Percentiles rank a stretch among this genome's conserved stretches.
Evolutionary conservation across 1,284 basidiomycete genomes (phyloP).

Genomic region (Exobasidium cylindrosporum): DNA sequence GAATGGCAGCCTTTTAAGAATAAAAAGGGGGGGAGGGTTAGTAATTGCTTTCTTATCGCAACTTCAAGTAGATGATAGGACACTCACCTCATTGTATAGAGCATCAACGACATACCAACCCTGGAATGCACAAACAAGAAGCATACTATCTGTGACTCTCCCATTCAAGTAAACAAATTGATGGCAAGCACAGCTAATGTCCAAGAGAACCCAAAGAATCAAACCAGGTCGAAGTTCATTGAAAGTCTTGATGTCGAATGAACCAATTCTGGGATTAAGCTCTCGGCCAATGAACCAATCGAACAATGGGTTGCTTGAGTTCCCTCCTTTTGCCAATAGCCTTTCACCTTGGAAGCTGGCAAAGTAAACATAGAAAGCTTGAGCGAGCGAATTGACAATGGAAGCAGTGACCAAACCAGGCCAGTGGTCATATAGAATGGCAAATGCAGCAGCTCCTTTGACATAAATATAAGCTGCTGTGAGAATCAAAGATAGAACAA

Average conservation of each 20-base stretch:
- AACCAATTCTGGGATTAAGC: constrained; percentile 80
- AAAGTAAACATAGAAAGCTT: constrained; percentile 69
- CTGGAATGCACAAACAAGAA: constrained; percentile 83
- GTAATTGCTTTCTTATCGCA: background rate
- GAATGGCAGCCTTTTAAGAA: constrained; percentile 62
- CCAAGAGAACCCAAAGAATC: constrained; percentile 87
- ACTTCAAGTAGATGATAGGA: background rate
- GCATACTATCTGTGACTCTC: constrained; percentile 82
- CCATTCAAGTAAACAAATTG: constrained; percentile 77
- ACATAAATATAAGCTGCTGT: constrained; percentile 68
- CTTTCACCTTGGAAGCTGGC: constrained; percentile 65
- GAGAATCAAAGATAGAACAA: constrained; percentile 62
- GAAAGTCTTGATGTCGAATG: constrained; percentile 94
- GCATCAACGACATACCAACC: constrained; percentile 81
- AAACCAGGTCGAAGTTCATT: constrained; percentile 77
- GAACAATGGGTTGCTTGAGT: constrained; percentile 81
- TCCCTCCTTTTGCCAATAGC: constrained; percentile 85
- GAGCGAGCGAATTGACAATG: constrained; percentile 68
- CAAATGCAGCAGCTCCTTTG: constrained; percentile 71
- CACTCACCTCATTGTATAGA: constrained; percentile 78
- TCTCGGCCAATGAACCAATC: constrained; percentile 98
- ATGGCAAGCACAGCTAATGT: constrained; percentile 86
- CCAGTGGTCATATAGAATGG: constrained; percentile 89
- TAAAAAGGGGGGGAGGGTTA: background rate
- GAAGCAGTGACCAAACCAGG: constrained; percentile 82